phyloP scores from a whole-genome alignment of 495 filamentous ascomycete genomes.

The Lophiotrema nucula region DNA sequence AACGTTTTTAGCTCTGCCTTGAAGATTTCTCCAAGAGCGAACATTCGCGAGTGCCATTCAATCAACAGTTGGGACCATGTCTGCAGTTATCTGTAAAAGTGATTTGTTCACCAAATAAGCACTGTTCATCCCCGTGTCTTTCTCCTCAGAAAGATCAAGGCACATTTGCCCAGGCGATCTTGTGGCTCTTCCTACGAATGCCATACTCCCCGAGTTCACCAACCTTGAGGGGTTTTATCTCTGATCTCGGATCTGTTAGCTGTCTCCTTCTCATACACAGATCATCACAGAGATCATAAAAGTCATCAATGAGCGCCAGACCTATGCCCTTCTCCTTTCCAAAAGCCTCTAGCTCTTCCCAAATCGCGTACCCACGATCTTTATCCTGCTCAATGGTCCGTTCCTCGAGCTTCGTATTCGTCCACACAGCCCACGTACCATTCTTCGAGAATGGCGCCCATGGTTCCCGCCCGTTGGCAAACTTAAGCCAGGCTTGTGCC shows the following conservation, averaged over 20 bases:
- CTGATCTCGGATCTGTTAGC: background rate
- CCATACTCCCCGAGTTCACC: background rate
- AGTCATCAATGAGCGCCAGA: background rate
- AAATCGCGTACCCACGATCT: background rate
- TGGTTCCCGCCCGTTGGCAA: background rate
- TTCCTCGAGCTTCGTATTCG: background rate
- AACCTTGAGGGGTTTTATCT: no score
- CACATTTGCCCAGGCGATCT: background rate
- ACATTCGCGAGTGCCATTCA: no score
- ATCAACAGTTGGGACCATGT: no score
- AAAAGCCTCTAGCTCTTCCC: slow-evolving; percentile 1
- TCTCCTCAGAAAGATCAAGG: no score
- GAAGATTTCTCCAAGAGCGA: no score
- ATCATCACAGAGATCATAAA: slow-evolving; percentile 1
- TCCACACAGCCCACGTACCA: background rate
- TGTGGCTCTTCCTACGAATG: background rate
- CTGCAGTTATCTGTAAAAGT: no score
- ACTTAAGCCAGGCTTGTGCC: slow-evolving; percentile 1
- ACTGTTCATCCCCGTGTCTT: no score
- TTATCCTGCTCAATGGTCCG: slow-evolving; percentile 5
- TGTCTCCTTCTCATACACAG: background rate
- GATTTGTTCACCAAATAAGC: no score
- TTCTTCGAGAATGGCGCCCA: background rate
- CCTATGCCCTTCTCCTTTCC: background rate
- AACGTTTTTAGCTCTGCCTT: no score